Percentiles rank a stretch among this genome's conserved stretches.
Evolutionary conservation across 2,329 filamentous ascomycete species (phyloP).

Genomic region (Waltergamsia citrina): DNA sequence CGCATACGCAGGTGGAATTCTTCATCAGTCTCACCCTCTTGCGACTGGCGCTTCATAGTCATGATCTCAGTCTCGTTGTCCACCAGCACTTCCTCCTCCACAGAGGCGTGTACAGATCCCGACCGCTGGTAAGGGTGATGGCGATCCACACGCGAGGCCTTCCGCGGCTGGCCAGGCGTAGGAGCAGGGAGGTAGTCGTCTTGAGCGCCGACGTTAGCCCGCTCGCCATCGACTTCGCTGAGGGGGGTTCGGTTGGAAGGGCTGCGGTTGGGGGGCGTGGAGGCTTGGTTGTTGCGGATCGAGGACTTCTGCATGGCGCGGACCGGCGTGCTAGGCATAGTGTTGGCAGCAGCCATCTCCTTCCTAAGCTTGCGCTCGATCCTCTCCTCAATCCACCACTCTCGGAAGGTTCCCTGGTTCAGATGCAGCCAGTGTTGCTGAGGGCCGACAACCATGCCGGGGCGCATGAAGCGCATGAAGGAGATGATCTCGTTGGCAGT

Average conservation of each 20-base stretch:
- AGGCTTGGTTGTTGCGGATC: conserved; percentile 56
- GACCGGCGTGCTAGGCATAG: conserved; percentile 48
- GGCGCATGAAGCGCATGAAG: conserved; percentile 98
- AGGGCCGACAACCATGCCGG: conserved; percentile 96
- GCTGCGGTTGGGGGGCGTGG: conserved; percentile 76
- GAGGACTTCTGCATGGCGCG: conserved; percentile 51
- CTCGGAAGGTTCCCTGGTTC: conserved; percentile 93
- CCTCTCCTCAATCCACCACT: conserved; percentile 95
- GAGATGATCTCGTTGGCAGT: conserved; percentile 96
- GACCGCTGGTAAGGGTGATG: conserved; percentile 64
- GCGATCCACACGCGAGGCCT: conserved; percentile 69
- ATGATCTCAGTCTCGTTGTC: conserved; percentile 52
- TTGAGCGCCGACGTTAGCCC: conserved; percentile 54
- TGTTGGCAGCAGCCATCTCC: conserved; percentile 42
- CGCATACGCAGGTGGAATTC: conserved; percentile 71
- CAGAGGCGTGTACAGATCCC: conserved; percentile 30
- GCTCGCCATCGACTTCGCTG: conserved; percentile 86
- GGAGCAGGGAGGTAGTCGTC: conserved; percentile 92
- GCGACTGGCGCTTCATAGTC: conserved; percentile 50
- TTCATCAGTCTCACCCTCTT: conserved; percentile 66
- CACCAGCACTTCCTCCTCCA: conserved; percentile 38
- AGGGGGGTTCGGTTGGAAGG: conserved; percentile 72
- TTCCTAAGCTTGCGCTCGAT: conserved; percentile 58
- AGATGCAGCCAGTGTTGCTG: conserved; percentile 99
- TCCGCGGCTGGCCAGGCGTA: conserved; percentile 90